phyloP scores from a whole-genome alignment of 2,329 filamentous ascomycete genomes.

The Penicillium janthinellum region DNA sequence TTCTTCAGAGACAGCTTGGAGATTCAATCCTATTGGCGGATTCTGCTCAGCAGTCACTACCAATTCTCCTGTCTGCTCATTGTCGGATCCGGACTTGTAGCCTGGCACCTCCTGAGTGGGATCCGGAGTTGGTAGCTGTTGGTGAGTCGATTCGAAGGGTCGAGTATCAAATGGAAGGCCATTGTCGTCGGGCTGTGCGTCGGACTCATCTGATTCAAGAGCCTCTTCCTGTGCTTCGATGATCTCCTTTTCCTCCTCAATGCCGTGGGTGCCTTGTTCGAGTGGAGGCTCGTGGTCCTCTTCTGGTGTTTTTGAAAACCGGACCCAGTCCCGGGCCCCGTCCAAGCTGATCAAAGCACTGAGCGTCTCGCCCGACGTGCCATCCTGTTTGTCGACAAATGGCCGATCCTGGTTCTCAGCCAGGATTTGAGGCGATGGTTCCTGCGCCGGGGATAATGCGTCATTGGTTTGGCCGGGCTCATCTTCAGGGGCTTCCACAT shows the following conservation, averaged over 20 bases:
- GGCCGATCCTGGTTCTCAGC: neutral
- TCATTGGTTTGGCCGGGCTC: neutral
- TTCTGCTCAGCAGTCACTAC: neutral
- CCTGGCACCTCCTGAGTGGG: constrained; percentile 24
- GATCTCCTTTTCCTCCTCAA: neutral
- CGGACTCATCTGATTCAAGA: neutral
- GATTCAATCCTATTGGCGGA: neutral
- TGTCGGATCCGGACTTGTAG: neutral
- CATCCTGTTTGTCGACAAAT: neutral
- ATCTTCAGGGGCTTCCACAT: neutral
- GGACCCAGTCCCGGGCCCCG: neutral
- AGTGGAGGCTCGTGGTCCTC: neutral
- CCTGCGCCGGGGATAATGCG: neutral
- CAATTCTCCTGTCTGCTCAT: neutral
- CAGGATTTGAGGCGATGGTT: neutral
- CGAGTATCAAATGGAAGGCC: neutral
- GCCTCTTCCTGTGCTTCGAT: neutral
- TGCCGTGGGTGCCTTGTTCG: neutral
- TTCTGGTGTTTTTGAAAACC: neutral
- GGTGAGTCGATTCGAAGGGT: neutral
- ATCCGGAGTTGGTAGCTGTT: constrained; percentile 26
- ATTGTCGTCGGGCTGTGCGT: neutral
- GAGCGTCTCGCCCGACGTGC: neutral
- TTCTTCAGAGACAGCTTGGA: neutral
- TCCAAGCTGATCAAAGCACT: neutral